These are phyloP conservation scores for Phytomonas sp. DNA, from an alignment of 208 protist genomes.

Conservation along the genomic window DNA sequence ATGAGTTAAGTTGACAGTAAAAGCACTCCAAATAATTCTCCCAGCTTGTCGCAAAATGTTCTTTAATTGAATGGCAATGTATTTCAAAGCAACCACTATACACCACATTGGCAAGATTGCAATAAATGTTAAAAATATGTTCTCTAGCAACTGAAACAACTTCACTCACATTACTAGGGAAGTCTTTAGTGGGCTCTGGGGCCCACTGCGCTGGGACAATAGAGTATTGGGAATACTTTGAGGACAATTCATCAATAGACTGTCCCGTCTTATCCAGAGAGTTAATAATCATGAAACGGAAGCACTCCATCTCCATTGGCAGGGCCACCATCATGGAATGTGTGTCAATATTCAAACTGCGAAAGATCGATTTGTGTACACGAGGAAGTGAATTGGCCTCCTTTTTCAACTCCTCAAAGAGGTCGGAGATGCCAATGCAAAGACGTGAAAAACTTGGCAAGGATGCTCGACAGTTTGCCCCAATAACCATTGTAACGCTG, in stretches of 20 bases:
- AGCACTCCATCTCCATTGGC: conserved; percentile 26
- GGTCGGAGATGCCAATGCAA: conserved; percentile 46
- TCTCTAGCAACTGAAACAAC: conserved; percentile 31
- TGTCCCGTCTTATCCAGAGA: conserved; percentile 30
- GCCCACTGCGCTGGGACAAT: conserved; percentile 35
- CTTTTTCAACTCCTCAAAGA: conserved; percentile 51
- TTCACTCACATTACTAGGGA: conserved; percentile 20
- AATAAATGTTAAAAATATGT: conserved; percentile 31
- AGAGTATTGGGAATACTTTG: conserved; percentile 38
- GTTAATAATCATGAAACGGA: conserved; percentile 20
- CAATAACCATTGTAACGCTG: too few species aligned
- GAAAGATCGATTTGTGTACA: conserved; percentile 4
- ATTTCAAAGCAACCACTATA: conserved; percentile 74
- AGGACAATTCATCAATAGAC: conserved; percentile 35
- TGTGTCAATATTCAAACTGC: neutral
- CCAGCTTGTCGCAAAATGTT: conserved; percentile 48
- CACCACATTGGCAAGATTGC: conserved; percentile 47
- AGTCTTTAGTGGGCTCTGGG: conserved; percentile 21
- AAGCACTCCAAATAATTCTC: conserved; percentile 36
- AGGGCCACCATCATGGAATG: conserved; percentile 13
- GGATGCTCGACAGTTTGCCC: conserved; percentile 28
- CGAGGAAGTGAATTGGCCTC: conserved; percentile 52
- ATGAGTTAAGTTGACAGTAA: conserved; percentile 29
- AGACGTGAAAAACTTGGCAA: conserved; percentile 53
- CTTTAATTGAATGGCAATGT: conserved; percentile 41